phyloP scores from a whole-genome alignment of 2,329 filamentous ascomycete genomes.

The Fonsecaea multimorphosa region DNA sequence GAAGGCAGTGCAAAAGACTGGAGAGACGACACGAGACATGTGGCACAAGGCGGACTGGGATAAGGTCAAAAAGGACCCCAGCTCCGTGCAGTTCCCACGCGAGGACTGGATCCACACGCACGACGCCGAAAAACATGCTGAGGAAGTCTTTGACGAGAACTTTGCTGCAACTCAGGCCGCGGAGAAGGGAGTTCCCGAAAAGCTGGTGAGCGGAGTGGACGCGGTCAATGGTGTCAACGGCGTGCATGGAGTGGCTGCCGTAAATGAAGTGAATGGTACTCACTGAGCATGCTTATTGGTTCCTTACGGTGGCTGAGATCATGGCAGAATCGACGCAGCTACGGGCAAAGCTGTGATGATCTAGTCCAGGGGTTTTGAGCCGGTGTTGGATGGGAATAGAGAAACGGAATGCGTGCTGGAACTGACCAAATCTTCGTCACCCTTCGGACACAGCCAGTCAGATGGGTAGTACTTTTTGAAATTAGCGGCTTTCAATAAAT shows the following conservation, averaged over 20 bases:
- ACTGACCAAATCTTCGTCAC: not conserved
- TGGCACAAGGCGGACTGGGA: slow-evolving; percentile 37
- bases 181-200: slow-evolving; percentile 17
- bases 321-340: slow-evolving; percentile 15
- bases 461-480: not conserved
- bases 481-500: not conserved
- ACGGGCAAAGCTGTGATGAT: slow-evolving; percentile 13
- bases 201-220: slow-evolving; percentile 12
- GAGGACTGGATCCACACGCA: slow-evolving; percentile 59
- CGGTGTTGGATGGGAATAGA: not conserved
- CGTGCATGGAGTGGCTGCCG: slow-evolving; percentile 41
- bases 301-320: slow-evolving; percentile 20
- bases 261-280: slow-evolving; percentile 26
- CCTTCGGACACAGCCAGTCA: not conserved
- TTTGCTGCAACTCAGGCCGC: slow-evolving; percentile 23
- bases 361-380: not conserved
- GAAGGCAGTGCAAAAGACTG: slow-evolving; percentile 38
- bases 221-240: slow-evolving; percentile 49
- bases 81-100: slow-evolving; percentile 42
- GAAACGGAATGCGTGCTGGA: not conserved
- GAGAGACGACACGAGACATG: slow-evolving; percentile 39
- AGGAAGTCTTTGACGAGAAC: slow-evolving; percentile 47
- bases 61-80: slow-evolving; percentile 34
- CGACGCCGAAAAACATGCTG: slow-evolving; percentile 57
- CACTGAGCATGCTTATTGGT: slow-evolving; percentile 7